Conservation (phyloP, 2,329 filamentous ascomycete species). For the Cercospora brassicicola region DNA sequence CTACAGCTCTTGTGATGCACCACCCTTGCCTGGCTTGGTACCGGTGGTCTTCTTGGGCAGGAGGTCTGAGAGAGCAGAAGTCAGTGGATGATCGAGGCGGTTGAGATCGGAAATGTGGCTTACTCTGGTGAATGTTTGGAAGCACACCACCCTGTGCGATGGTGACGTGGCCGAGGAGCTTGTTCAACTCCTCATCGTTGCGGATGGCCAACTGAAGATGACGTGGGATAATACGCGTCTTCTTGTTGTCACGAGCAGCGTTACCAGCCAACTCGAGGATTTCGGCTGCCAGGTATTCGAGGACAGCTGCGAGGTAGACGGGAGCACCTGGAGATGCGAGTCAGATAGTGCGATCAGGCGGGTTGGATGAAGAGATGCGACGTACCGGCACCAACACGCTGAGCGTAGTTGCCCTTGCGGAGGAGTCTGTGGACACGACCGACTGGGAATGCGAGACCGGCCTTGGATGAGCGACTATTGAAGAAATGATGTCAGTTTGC, state of each 20-base stretch:
- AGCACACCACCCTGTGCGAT: constrained; percentile 97
- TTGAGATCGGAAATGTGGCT: constrained; percentile 40
- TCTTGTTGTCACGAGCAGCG: constrained; percentile 98
- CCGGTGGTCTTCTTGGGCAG: constrained; percentile 92
- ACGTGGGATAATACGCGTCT: constrained; percentile 98
- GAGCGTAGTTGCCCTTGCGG: constrained; percentile 98
- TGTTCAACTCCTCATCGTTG: constrained; percentile 98
- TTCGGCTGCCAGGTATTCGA: constrained; percentile 97
- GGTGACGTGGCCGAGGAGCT: constrained; percentile 92
- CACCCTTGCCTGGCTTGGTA: constrained; percentile 80
- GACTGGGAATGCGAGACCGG: constrained; percentile 96
- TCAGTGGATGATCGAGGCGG: constrained; percentile 41
- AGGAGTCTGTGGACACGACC: constrained; percentile 99
- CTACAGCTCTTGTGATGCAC: constrained; percentile 92
- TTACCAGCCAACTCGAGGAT: constrained; percentile 97
- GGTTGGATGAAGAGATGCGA: constrained; percentile 25
- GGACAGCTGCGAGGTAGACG: constrained; percentile 85
- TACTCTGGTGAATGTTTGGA: constrained; percentile 97
- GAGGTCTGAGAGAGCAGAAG: constrained; percentile 65
- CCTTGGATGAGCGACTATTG: constrained; percentile 92
- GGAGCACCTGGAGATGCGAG: constrained; percentile 25
- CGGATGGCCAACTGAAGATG: constrained; percentile 97
- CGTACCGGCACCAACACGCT: constrained; percentile 94
- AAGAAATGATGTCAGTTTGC: constrained; percentile 45
- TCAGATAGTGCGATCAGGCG: constrained; percentile 22